Percentiles rank a stretch among this genome's conserved stretches.
These are phyloP conservation scores for Oryza australiensis DNA, from an alignment of 176 grass and related monocot genomes.

Conservation along the genomic window DNA sequence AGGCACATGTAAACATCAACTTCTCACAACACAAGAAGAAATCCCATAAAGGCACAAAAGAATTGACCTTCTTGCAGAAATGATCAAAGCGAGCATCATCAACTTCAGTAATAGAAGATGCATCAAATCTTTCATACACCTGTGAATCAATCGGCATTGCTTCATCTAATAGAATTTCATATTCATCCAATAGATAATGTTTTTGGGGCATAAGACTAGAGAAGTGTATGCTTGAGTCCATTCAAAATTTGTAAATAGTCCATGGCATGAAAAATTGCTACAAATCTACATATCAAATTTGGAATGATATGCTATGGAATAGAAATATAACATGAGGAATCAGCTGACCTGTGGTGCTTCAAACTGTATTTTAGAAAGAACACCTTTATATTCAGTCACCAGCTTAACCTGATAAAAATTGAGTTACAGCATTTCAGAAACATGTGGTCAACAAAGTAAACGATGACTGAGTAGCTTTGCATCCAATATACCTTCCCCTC, in stretches of 20 bases:
- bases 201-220: constrained; percentile 20
- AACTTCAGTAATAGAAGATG: constrained; percentile 64
- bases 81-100: constrained; percentile 78
- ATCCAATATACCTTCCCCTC: constrained; percentile 74
- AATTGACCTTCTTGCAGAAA: constrained; percentile 83
- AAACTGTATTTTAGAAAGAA: constrained; percentile 86
- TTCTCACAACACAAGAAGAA: not conserved
- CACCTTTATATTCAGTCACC: constrained; percentile 59
- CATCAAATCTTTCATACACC: constrained; percentile 85
- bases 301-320: not conserved
- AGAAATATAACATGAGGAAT: constrained; percentile 14
- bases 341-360: constrained; percentile 62
- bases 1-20: not conserved
- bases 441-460: constrained; percentile 14
- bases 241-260: not conserved
- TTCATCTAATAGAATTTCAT: not conserved
- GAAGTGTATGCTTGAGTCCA: not conserved
- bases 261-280: constrained; percentile 12
- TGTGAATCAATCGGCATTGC: constrained; percentile 42
- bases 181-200: constrained; percentile 14
- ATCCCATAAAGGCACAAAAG: constrained; percentile 33
- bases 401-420: constrained; percentile 59
- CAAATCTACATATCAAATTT: constrained; percentile 11
- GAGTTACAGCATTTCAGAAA: constrained; percentile 32
- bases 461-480: not conserved